These are phyloP conservation scores for Cantharellus anzutake DNA, from an alignment of 768 basidiomycete genomes.

Conservation along the genomic window DNA sequence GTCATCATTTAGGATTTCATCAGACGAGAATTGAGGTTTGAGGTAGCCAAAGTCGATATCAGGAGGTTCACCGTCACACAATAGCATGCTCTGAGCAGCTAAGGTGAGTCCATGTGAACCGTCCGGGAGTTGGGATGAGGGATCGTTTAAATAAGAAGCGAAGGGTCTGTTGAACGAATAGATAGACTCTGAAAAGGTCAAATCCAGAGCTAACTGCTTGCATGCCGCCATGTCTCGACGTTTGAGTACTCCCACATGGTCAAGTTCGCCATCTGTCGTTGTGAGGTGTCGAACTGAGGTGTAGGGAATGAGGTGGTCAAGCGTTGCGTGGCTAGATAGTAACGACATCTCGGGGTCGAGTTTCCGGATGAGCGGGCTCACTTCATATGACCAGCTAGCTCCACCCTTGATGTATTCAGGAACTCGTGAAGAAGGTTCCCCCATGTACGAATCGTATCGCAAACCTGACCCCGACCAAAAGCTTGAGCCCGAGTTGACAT, in stretches of 20 bases:
- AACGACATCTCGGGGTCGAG: not conserved
- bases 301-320: not conserved
- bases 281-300: not conserved
- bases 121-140: not conserved
- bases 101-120: not conserved
- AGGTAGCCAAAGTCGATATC: not conserved
- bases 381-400: not conserved
- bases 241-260: not conserved
- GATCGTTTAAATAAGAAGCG: no score
- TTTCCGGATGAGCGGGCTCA: not conserved
- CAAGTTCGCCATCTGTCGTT: not conserved
- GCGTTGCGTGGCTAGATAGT: not conserved
- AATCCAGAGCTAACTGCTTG: not conserved
- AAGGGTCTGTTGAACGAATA: not conserved
- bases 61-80: not conserved
- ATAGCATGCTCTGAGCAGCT: not conserved
- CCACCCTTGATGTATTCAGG: no score
- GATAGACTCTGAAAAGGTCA: not conserved
- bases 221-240: not conserved
- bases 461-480: no score
- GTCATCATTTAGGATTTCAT: not conserved
- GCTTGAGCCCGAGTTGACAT: no score
- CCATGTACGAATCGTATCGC: no score
- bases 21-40: not conserved
- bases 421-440: no score